phyloP scores from a whole-genome alignment of 2,329 filamentous ascomycete species.

The Fusarium heterosporum region DNA sequence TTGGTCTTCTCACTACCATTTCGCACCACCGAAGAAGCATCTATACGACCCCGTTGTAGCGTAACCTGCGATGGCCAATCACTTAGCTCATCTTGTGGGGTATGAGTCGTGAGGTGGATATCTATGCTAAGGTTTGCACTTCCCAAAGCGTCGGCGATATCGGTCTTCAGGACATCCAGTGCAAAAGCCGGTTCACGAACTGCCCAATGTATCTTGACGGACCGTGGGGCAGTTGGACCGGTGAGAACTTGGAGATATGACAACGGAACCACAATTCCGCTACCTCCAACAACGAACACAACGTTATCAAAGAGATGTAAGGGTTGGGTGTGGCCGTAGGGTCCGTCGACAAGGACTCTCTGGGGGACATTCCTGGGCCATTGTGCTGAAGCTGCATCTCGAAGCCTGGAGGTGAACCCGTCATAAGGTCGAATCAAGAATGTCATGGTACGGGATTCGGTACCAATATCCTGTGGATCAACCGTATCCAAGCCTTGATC shows the following conservation, averaged over 20 bases:
- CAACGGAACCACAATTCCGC: constrained; percentile 58
- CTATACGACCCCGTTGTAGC: constrained; percentile 48
- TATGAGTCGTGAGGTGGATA: constrained; percentile 52
- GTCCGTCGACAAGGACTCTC: constrained; percentile 58
- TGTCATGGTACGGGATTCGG: constrained; percentile 46
- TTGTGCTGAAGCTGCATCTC: constrained; percentile 45
- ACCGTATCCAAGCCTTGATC: not conserved
- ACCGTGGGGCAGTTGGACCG: constrained; percentile 23
- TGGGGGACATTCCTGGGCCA: constrained; percentile 46
- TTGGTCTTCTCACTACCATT: constrained; percentile 40
- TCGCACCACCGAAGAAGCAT: constrained; percentile 50
- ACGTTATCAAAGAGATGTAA: constrained; percentile 55
- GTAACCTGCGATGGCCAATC: constrained; percentile 37
- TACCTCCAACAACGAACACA: constrained; percentile 59
- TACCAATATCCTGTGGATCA: not conserved
- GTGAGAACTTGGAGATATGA: constrained; percentile 53
- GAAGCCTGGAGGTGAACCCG: constrained; percentile 56
- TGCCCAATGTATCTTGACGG: constrained; percentile 57
- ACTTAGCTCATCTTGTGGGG: constrained; percentile 1
- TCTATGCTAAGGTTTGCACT: constrained; percentile 50
- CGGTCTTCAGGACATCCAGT: constrained; percentile 49
- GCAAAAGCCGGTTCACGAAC: constrained; percentile 56
- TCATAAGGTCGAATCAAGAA: constrained; percentile 62
- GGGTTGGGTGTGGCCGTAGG: constrained; percentile 57
- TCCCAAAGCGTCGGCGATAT: constrained; percentile 49